phyloP scores from a whole-genome alignment of 192 early-diverging fungal species.

The Dispira simplex region DNA sequence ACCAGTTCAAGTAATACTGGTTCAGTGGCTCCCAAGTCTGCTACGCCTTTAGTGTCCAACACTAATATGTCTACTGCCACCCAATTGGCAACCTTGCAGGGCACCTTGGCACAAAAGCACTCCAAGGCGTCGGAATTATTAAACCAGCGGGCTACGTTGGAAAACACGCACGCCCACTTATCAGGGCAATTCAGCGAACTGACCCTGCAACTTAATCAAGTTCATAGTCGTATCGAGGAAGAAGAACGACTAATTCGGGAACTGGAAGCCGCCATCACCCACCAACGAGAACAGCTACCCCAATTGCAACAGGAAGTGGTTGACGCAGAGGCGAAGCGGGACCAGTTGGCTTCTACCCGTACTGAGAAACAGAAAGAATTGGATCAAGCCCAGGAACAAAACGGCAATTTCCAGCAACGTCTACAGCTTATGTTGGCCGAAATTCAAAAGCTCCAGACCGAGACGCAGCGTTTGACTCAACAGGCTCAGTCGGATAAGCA shows the following conservation, averaged over 20 bases:
- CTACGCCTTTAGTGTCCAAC: neutral
- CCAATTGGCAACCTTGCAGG: constrained; percentile 3
- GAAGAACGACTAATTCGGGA: neutral
- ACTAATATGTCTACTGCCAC: neutral
- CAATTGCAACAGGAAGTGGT: neutral
- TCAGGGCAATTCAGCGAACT: constrained; percentile 1
- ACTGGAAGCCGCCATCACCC: neutral
- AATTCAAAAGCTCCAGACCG: constrained; percentile 24
- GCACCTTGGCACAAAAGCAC: constrained; percentile 7
- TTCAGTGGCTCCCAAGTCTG: neutral
- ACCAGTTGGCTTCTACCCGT: neutral
- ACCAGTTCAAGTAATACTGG: neutral
- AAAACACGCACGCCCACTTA: neutral
- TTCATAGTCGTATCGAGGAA: neutral
- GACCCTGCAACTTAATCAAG: neutral
- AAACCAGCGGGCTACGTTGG: neutral
- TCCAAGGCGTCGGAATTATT: constrained; percentile 5
- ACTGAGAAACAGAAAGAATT: neutral
- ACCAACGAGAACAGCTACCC: neutral
- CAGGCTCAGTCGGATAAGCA: constrained; percentile 16
- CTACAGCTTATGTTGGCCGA: constrained; percentile 21
- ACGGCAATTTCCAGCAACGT: constrained; percentile 23
- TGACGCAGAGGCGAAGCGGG: neutral
- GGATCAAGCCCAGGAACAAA: constrained; percentile 1
- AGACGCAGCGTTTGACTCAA: constrained; percentile 18